These are phyloP conservation scores for Pichia sp. DNA, from an alignment of 1,139 yeast genomes.

Conservation along the genomic window DNA sequence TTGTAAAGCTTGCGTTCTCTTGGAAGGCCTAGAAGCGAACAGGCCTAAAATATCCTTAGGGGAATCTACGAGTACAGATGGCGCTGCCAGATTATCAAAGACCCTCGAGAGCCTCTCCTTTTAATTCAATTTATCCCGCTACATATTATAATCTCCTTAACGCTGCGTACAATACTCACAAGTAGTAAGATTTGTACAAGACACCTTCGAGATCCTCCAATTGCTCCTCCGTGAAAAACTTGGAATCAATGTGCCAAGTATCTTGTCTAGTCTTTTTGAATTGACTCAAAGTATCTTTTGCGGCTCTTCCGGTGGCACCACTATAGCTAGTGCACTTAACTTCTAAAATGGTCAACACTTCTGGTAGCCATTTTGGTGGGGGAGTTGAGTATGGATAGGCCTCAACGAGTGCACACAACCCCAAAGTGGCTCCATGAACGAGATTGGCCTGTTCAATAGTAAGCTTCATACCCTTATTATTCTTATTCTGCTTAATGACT, in stretches of 20 bases:
- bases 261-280: constrained; percentile 93
- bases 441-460: constrained; percentile 32
- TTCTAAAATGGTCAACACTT: constrained; percentile 61
- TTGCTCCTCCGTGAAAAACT: constrained; percentile 69
- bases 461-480: constrained; percentile 23
- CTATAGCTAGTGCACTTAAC: constrained; percentile 60
- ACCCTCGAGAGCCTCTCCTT: constrained; percentile 61
- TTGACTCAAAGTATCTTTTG: constrained; percentile 72
- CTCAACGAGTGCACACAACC: constrained; percentile 79
- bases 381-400: constrained; percentile 93
- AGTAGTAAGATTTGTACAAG: constrained; percentile 86
- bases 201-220: constrained; percentile 93
- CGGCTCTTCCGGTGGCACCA: constrained; percentile 79
- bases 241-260: constrained; percentile 90
- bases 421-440: constrained; percentile 84
- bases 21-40: constrained; percentile 76
- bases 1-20: constrained; percentile 87
- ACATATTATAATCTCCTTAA: background rate
- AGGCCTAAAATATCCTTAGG: constrained; percentile 45
- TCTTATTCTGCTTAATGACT: constrained; percentile 30
- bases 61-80: constrained; percentile 35
- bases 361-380: constrained; percentile 88
- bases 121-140: constrained; percentile 21
- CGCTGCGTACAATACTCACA: constrained; percentile 33
- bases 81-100: constrained; percentile 64